phyloP scores from a whole-genome alignment of 768 basidiomycete genomes.

The Suillus cothurnatus region DNA sequence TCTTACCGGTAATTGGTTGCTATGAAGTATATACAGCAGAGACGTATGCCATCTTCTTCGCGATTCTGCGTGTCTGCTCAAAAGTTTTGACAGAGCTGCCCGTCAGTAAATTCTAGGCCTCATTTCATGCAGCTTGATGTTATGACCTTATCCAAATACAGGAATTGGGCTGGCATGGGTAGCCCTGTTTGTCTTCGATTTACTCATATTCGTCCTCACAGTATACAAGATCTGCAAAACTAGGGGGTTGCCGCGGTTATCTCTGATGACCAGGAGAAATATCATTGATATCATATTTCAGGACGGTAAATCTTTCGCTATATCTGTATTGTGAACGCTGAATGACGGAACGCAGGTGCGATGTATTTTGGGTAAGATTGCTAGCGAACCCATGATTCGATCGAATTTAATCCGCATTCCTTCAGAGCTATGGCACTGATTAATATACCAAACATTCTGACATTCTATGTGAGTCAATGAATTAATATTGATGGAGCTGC shows the following conservation, averaged over 20 bases:
- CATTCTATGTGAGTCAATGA: slow-evolving; percentile 36
- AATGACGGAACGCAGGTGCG: not conserved
- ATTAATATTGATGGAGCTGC: not conserved
- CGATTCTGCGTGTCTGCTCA: slow-evolving; percentile 35
- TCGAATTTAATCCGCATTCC: not conserved
- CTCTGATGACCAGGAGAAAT: not conserved
- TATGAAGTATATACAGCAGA: slow-evolving; percentile 12
- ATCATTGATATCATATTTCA: not conserved
- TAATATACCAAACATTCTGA: slow-evolving; percentile 49
- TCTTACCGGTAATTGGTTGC: slow-evolving; percentile 32
- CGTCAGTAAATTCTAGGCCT: not conserved
- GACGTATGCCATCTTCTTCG: slow-evolving; percentile 29
- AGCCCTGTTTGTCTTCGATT: not conserved
- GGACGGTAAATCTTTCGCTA: not conserved
- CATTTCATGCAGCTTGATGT: not conserved
- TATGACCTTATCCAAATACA: not conserved
- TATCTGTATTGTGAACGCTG: not conserved
- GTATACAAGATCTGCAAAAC: not conserved
- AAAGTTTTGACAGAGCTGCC: not conserved
- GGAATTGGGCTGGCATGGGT: not conserved
- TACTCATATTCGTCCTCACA: not conserved
- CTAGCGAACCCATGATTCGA: slow-evolving; percentile 2
- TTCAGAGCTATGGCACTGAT: slow-evolving; percentile 55
- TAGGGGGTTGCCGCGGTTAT: not conserved
- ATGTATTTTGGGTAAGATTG: not conserved